Evolutionary conservation across 257 asterid genomes (phyloP).

Genomic region (Solanum ahanhuiri): DNA sequence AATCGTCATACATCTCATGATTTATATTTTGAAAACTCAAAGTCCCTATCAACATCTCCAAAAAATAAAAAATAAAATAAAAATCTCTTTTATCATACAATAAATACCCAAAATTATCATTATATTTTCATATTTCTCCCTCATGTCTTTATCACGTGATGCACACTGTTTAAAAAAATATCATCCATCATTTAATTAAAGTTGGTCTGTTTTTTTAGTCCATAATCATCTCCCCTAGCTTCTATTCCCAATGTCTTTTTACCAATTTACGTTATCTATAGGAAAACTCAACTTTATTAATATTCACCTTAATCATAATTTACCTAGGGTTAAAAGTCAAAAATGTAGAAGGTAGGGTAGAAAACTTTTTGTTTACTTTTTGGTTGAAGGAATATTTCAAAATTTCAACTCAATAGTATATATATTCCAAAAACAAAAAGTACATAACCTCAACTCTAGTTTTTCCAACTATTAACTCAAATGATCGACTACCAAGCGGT

Average conservation of each 20-base stretch:
- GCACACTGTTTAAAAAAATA: neutral
- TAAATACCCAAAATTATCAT: slow-evolving; percentile 1
- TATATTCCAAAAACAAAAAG: neutral
- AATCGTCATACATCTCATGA: slow-evolving; percentile 34
- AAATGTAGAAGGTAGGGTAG: neutral
- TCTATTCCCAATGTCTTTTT: neutral
- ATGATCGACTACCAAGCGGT: neutral
- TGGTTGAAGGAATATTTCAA: neutral
- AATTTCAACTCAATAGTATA: neutral
- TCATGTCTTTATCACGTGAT: slow-evolving; percentile 28
- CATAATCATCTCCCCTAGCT: neutral
- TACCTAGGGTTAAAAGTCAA: neutral
- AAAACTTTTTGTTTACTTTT: neutral
- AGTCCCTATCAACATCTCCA: neutral
- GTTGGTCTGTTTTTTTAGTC: neutral
- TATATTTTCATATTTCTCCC: slow-evolving; percentile 1
- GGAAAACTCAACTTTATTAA: neutral
- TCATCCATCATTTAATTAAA: neutral
- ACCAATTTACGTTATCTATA: neutral
- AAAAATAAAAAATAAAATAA: neutral
- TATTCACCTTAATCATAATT: neutral
- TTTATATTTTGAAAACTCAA: slow-evolving; percentile 37
- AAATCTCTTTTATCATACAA: neutral
- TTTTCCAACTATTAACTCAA: neutral
- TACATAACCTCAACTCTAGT: neutral